These are phyloP conservation scores for Endoconidiophora polonica DNA, from an alignment of 2,329 filamentous ascomycete genomes.

Conservation along the genomic window DNA sequence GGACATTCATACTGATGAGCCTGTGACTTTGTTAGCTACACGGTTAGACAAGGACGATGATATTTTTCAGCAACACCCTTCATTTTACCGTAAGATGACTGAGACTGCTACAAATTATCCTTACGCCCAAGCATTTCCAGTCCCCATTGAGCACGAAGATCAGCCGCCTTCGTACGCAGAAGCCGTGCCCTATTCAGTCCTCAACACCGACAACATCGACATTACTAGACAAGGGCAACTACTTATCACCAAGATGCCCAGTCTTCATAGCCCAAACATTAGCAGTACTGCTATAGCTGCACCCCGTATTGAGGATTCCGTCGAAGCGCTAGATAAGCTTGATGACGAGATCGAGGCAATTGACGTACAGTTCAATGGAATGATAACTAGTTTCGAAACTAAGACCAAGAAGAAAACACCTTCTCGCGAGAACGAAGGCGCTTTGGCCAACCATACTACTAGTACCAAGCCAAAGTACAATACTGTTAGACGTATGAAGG, in stretches of 20 bases:
- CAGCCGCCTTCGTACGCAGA: constrained; percentile 13
- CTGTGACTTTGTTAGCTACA: constrained; percentile 7
- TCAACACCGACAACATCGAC: neutral
- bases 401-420: constrained; percentile 1
- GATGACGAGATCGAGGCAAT: constrained; percentile 45
- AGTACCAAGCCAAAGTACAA: constrained; percentile 16
- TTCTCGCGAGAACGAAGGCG: neutral
- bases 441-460: neutral
- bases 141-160: constrained; percentile 12
- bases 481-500: constrained; percentile 26
- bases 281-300: constrained; percentile 19
- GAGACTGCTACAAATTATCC: constrained; percentile 6
- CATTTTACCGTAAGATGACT: constrained; percentile 5
- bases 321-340: constrained; percentile 44
- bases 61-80: constrained; percentile 6
- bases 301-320: constrained; percentile 44
- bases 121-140: constrained; percentile 10
- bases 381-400: neutral
- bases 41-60: constrained; percentile 10
- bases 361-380: constrained; percentile 17
- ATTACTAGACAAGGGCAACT: neutral
- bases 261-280: neutral
- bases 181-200: constrained; percentile 10
- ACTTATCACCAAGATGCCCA: neutral
- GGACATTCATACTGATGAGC: too few species aligned